Conservation (phyloP, 306 rosid genomes). For the Lablab purpureus region DNA sequence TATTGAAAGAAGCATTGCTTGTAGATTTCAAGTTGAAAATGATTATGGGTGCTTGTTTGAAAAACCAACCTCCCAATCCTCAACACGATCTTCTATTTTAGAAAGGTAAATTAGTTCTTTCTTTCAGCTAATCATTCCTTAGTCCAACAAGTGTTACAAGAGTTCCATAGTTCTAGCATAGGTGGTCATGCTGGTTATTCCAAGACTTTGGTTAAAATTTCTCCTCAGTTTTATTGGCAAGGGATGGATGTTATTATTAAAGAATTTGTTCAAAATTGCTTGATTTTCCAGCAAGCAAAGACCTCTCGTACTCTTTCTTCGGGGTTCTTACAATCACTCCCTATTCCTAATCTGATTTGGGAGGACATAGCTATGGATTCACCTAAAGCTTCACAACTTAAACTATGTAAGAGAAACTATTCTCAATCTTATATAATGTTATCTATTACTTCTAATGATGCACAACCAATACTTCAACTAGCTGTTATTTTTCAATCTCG, state of each 20-base stretch:
- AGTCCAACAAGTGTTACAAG: neutral
- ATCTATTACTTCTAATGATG: neutral
- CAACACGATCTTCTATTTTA: neutral
- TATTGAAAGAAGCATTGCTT: neutral
- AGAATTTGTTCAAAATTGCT: neutral
- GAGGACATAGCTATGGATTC: neutral
- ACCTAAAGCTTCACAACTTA: too few species aligned
- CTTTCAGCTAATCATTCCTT: neutral
- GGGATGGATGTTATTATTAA: neutral
- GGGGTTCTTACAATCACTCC: neutral
- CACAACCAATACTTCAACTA: too few species aligned
- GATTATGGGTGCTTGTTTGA: neutral
- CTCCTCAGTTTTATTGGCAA: neutral
- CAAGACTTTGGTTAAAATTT: neutral
- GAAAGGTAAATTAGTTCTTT: neutral
- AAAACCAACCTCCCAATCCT: neutral
- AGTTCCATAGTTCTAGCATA: neutral
- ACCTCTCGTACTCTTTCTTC: neutral
- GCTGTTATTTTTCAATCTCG: neutral
- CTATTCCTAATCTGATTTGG: neutral
- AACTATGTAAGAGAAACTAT: too few species aligned
- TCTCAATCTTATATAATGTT: neutral
- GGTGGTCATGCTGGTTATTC: neutral
- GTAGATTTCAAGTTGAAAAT: neutral
- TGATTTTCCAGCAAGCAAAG: neutral